Conservation (phyloP, 495 filamentous ascomycete genomes). For the Aspergillus sparsus region DNA sequence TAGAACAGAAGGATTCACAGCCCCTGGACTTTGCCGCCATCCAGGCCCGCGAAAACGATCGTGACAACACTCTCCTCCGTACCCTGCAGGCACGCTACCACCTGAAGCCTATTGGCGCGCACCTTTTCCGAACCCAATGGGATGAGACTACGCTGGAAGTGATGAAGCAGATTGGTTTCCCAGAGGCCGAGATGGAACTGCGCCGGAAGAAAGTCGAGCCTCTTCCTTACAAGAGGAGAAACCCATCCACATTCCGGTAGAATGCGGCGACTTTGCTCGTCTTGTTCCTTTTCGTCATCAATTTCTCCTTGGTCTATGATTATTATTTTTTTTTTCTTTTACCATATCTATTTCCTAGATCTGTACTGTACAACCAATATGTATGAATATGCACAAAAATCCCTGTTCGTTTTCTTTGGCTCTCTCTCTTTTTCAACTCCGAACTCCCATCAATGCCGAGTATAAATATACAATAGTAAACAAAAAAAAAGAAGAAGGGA, state of each 20-base stretch:
- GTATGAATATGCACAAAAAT: conserved; percentile 50
- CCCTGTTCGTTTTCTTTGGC: too few species aligned
- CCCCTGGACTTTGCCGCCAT: conserved; percentile 61
- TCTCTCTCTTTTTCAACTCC: conserved; percentile 26
- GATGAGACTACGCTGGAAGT: conserved; percentile 82
- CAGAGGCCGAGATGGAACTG: conserved; percentile 80
- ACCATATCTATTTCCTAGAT: conserved; percentile 26
- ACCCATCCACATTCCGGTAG: conserved; percentile 47
- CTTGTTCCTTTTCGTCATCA: not conserved
- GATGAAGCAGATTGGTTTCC: conserved; percentile 75
- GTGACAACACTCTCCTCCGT: conserved; percentile 72
- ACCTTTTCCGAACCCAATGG: conserved; percentile 86
- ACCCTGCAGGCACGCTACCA: conserved; percentile 66
- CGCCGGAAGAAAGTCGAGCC: conserved; percentile 67
- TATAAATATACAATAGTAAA: conserved; percentile 14
- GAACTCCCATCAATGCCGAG: conserved; percentile 28
- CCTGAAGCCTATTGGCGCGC: conserved; percentile 74
- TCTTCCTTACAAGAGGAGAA: conserved; percentile 57
- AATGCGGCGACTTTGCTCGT: conserved; percentile 2
- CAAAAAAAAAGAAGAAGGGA: conserved; percentile 1
- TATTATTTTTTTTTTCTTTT: conserved; percentile 11
- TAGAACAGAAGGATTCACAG: conserved; percentile 69
- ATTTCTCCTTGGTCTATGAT: conserved; percentile 26
- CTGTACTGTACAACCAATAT: conserved; percentile 52
- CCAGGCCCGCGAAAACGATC: conserved; percentile 49